phyloP scores from a whole-genome alignment of 164 flowering plant genomes.

The Macadamia integrifolia region DNA sequence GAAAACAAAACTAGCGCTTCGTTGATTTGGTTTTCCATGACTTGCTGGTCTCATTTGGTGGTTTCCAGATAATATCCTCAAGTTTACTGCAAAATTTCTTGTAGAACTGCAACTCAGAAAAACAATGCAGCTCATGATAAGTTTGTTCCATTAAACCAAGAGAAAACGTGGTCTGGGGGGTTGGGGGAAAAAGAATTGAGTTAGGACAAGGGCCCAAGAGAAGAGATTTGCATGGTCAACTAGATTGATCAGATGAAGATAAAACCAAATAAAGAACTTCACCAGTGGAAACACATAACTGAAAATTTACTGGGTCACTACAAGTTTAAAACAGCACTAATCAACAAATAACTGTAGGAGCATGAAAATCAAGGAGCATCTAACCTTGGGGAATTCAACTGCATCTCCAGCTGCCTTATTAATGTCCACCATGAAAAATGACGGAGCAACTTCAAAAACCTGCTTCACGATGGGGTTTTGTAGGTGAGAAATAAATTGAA shows the following conservation, averaged over 20 bases:
- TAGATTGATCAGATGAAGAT: not conserved
- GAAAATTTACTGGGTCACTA: not conserved
- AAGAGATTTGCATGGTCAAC: not conserved
- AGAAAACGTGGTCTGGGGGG: no score
- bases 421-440: conserved; percentile 85
- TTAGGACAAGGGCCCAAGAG: not conserved
- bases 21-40: conserved; percentile 41
- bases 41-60: conserved; percentile 47
- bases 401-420: conserved; percentile 83
- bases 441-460: conserved; percentile 88
- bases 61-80: conserved; percentile 91
- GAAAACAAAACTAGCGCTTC: conserved; percentile 33
- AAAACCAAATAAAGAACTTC: not conserved
- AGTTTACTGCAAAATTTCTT: conserved; percentile 76
- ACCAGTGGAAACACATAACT: not conserved
- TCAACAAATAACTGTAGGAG: not conserved
- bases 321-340: not conserved
- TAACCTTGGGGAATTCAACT: conserved; percentile 74
- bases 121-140: not conserved
- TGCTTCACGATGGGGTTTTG: conserved; percentile 11
- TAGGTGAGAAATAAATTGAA: not conserved
- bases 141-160: not conserved
- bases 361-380: conserved; percentile 14
- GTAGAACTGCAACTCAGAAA: conserved; percentile 64
- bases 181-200: no score